These are phyloP conservation scores for Hypoxylon sp. DNA, from an alignment of 2,329 filamentous ascomycete genomes.

Conservation along the genomic window DNA sequence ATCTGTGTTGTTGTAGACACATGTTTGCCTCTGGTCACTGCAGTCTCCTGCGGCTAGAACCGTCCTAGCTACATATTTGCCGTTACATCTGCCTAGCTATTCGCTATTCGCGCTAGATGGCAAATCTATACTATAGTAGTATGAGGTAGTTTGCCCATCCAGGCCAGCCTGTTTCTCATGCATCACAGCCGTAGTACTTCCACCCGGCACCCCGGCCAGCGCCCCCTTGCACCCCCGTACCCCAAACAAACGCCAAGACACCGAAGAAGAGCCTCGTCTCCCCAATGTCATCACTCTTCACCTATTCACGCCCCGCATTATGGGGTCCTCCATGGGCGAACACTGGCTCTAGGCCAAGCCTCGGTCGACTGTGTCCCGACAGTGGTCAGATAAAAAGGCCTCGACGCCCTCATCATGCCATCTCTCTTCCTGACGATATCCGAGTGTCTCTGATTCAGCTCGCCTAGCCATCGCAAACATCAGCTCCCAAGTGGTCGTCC, in stretches of 20 bases:
- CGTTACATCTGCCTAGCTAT: background rate
- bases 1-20: background rate
- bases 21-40: background rate
- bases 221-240: conserved; percentile 22
- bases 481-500: background rate
- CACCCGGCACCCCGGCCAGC: background rate
- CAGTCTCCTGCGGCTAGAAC: background rate
- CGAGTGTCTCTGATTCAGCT: background rate
- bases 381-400: conserved; percentile 28
- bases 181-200: conserved; percentile 9
- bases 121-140: background rate
- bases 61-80: background rate
- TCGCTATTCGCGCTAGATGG: background rate
- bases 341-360: conserved; percentile 26
- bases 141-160: conserved; percentile 2
- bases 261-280: conserved; percentile 40
- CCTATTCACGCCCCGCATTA: conserved; percentile 25
- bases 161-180: conserved; percentile 15
- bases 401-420: conserved; percentile 2
- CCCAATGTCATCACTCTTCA: conserved; percentile 20
- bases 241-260: conserved; percentile 38
- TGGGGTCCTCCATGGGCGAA: conserved; percentile 21
- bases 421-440: background rate
- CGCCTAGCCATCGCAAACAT: background rate
- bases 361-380: conserved; percentile 18